A percentile compares a stretch with the other conserved stretches of the same genome.
Evolutionary conservation across 108 stramenopile species (phyloP).

Genomic region (Skeletonema marinoi): DNA sequence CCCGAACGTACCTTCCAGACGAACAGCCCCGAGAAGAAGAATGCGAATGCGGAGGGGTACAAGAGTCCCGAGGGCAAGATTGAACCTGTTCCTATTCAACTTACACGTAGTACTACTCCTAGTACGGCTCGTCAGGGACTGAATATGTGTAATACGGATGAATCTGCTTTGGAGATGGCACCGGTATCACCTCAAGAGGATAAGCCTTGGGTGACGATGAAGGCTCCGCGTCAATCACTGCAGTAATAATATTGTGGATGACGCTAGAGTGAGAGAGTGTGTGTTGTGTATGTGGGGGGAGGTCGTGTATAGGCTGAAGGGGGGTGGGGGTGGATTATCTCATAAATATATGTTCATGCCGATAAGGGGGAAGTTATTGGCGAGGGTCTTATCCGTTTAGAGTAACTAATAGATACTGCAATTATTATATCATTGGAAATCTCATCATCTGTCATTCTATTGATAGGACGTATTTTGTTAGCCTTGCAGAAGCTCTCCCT

Average conservation of each 20-base stretch:
- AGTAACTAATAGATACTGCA: not conserved
- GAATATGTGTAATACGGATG: not conserved
- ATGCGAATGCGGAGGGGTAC: not conserved
- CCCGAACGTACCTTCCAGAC: not conserved
- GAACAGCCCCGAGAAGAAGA: not conserved
- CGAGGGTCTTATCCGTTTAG: not conserved
- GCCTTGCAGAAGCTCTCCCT: too few species aligned
- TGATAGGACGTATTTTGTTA: too few species aligned
- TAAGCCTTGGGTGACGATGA: too few species aligned
- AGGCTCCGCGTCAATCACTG: not conserved
- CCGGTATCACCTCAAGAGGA: not conserved
- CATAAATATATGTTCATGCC: not conserved
- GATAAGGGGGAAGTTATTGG: not conserved
- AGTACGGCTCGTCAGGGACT: not conserved
- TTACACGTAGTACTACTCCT: not conserved
- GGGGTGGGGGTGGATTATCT: too few species aligned
- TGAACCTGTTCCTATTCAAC: not conserved
- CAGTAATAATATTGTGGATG: not conserved
- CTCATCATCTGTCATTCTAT: too few species aligned
- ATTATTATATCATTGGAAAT: not conserved
- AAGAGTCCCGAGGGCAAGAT: not conserved
- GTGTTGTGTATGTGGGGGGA: not conserved
- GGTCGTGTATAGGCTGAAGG: not conserved
- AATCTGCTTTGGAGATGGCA: not conserved
- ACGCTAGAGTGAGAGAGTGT: too few species aligned